These are phyloP conservation scores for Triticum urartu DNA, from an alignment of 176 grass and related monocot species.

Conservation along the genomic window DNA sequence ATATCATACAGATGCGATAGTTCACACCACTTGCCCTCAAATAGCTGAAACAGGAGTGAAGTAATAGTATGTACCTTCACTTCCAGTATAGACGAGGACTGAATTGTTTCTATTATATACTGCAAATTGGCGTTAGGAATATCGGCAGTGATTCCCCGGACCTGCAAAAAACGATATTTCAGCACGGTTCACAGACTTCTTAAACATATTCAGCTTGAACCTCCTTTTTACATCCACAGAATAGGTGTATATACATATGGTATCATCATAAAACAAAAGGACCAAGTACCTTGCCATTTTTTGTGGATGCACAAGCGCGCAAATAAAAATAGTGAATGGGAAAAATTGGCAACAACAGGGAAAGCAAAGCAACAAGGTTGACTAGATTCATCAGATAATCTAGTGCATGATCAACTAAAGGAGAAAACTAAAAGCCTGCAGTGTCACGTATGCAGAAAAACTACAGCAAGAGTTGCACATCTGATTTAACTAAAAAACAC, in stretches of 20 bases:
- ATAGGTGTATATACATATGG: neutral
- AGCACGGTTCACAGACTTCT: neutral
- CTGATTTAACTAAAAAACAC: neutral
- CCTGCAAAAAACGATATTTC: slow-evolving; percentile 43
- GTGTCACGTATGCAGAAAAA: neutral
- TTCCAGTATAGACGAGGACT: slow-evolving; percentile 58
- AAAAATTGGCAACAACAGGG: neutral
- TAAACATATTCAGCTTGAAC: neutral
- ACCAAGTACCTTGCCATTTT: neutral
- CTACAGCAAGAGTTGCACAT: neutral
- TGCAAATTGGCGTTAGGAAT: slow-evolving; percentile 43
- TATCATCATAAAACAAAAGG: neutral
- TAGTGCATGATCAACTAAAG: neutral
- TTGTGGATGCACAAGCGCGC: neutral
- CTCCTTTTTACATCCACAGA: neutral
- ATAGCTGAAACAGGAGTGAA: slow-evolving; percentile 4
- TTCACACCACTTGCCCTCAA: neutral
- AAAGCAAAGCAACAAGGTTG: neutral
- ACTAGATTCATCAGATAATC: neutral
- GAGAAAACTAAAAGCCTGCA: neutral
- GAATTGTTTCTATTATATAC: slow-evolving; percentile 55
- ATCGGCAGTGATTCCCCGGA: slow-evolving; percentile 37
- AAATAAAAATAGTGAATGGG: neutral
- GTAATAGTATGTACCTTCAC: slow-evolving; percentile 36
- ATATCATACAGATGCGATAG: neutral